Conservation (phyloP, 768 basidiomycete genomes). For the Cystoderma amianthinum region DNA sequence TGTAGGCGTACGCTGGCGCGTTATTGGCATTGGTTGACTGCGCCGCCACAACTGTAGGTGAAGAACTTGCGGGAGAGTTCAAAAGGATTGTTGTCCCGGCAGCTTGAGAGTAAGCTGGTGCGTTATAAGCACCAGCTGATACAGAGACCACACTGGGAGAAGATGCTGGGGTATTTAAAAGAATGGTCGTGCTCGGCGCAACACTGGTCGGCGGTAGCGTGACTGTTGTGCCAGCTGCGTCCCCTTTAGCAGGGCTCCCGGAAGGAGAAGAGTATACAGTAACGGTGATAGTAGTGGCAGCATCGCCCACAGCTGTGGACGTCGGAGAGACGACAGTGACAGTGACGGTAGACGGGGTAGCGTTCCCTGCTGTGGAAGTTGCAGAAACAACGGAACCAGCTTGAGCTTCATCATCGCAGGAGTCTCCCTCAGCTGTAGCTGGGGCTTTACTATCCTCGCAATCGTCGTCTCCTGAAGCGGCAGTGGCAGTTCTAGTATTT, state of each 20-base stretch:
- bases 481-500: slow-evolving; percentile 3
- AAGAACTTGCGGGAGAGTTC: background rate
- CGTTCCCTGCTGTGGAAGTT: slow-evolving; percentile 5
- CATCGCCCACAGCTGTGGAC: slow-evolving; percentile 2
- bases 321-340: slow-evolving; percentile 1
- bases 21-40: background rate
- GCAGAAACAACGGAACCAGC: slow-evolving; percentile 4
- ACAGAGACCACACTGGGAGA: background rate
- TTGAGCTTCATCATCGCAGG: too few species aligned
- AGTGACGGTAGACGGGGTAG: slow-evolving; percentile 4
- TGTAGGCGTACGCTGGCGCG: background rate
- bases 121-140: background rate
- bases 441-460: slow-evolving; percentile 4
- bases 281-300: slow-evolving; percentile 4
- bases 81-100: background rate
- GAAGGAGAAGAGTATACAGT: slow-evolving; percentile 1
- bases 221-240: background rate
- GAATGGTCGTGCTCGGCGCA: background rate
- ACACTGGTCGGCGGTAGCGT: background rate
- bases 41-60: background rate
- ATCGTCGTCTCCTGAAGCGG: slow-evolving; percentile 5
- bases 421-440: background rate
- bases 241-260: background rate
- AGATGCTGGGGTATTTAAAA: background rate
- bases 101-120: background rate